phyloP scores from a whole-genome alignment of 2,329 filamentous ascomycete genomes.

The Tolypocladium tundrense region DNA sequence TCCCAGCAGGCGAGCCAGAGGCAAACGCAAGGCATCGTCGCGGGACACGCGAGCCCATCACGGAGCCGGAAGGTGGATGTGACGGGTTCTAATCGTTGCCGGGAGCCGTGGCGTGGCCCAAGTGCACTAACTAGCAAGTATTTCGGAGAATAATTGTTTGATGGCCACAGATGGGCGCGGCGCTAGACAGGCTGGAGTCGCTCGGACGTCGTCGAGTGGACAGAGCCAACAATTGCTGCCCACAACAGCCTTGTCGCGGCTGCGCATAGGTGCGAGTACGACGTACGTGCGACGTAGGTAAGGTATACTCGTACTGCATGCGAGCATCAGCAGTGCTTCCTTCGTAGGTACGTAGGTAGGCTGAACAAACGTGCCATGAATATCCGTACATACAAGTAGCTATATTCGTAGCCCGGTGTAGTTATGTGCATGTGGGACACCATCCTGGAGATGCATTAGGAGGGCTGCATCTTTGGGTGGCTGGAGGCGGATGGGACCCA shows the following conservation, averaged over 20 bases:
- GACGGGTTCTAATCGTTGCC: neutral
- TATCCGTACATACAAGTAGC: neutral
- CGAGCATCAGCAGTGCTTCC: neutral
- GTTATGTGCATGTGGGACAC: neutral
- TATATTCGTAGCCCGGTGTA: neutral
- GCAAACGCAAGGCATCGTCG: neutral
- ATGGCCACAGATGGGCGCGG: neutral
- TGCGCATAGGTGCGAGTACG: neutral
- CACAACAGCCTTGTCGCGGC: neutral
- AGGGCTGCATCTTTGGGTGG: neutral
- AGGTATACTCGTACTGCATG: neutral
- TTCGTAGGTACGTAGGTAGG: neutral
- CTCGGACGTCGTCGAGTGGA: neutral
- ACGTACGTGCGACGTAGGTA: neutral
- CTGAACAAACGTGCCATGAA: neutral
- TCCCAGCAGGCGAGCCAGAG: neutral
- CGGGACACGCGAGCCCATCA: neutral
- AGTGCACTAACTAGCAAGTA: neutral
- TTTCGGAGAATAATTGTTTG: neutral
- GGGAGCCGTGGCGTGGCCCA: neutral
- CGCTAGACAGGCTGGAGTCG: neutral
- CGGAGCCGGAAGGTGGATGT: neutral
- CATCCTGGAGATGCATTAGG: neutral
- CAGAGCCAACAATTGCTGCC: neutral
- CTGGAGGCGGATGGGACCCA: neutral